Percentiles rank a stretch among this genome's conserved stretches.
Evolutionary conservation across 2,329 filamentous ascomycete genomes (phyloP).

Genomic region (Cladosporium colombiae): DNA sequence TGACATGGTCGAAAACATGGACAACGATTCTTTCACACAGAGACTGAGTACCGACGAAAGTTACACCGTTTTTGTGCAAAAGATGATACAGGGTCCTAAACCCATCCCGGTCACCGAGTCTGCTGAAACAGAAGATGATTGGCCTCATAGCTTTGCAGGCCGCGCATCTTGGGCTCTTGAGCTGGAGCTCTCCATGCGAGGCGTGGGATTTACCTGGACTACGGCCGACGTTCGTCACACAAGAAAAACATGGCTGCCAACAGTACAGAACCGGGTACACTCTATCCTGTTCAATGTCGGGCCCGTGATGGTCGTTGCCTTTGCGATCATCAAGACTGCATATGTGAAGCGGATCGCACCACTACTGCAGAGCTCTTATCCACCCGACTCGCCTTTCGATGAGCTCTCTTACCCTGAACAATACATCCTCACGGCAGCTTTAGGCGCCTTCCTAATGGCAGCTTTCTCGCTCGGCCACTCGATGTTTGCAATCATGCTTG

Average conservation of each 20-base stretch:
- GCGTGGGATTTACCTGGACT: constrained; percentile 49
- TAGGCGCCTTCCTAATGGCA: constrained; percentile 48
- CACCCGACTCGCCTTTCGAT: constrained; percentile 37
- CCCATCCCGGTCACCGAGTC: constrained; percentile 38
- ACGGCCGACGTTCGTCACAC: constrained; percentile 49
- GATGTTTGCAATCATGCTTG: constrained; percentile 43
- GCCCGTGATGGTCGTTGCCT: constrained; percentile 41
- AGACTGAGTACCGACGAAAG: constrained; percentile 25
- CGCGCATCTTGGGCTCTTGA: constrained; percentile 49
- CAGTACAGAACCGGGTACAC: constrained; percentile 42
- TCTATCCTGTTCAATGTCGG: constrained; percentile 43
- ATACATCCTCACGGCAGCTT: constrained; percentile 41
- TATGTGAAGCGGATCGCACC: constrained; percentile 36
- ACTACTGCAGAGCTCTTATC: constrained; percentile 14
- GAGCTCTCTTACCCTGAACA: constrained; percentile 39
- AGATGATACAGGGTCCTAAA: constrained; percentile 28
- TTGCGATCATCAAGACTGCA: constrained; percentile 38
- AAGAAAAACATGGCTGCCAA: constrained; percentile 47
- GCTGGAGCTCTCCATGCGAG: constrained; percentile 47
- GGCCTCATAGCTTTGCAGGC: constrained; percentile 42
- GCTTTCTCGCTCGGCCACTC: constrained; percentile 47
- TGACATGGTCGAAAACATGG: constrained; percentile 31
- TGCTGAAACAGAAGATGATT: constrained; percentile 42
- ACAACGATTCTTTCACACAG: constrained; percentile 27
- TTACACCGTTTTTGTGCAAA: constrained; percentile 26